Base-by-base conservation (phyloP, 306 rosid genomes). In the Cotoneaster glaucophyllus region DNA sequence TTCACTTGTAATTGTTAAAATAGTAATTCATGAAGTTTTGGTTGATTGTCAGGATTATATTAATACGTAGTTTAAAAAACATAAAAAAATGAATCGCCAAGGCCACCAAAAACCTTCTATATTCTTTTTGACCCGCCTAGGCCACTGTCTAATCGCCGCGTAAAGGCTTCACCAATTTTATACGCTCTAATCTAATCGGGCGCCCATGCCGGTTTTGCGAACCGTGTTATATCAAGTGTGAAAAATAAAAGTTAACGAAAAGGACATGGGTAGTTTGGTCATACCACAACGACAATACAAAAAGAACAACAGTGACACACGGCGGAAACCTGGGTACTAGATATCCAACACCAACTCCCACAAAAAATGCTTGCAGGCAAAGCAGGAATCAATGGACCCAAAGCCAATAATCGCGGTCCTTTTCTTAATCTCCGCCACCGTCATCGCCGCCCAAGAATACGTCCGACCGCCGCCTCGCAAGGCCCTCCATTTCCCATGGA, bases 391-490 rank as follows among this genome's bases (percentile, higher is more conserved):
- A 1, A 93, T 93, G 98, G 82, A 69, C 6, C 65, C 78, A 18
- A 84, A 79, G 70, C 77, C 64, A 11, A 56, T 53, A 48, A 77
- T 79, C 2, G 53, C 87, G 26, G 6, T 83, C 58, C 54, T 75
- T 29, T 9, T 90, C 54, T 22, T 84, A 4, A 18, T 82, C 48
- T 77, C 83, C 53, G 69, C 83, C 39, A 76, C 87, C 58, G 73
- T 71, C 37, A 71, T 69, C 52, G 19, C 74, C 12, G 85, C 81
- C 57, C 43, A 64, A 31, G 92, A 83, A 24, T 94, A 94, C 41
- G 74, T 92, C 69, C 93, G 97, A 56, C 98, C 98, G 43, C 86
- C 24, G 63, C 96, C 96, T n/a, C 90, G 97, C 14, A 64, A 88
- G 81, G 73, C 89, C 34, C 88, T 94, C 14, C 85, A 82, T 4